phyloP scores from a whole-genome alignment of 257 asterid genomes.

The Fraxinus americana region DNA sequence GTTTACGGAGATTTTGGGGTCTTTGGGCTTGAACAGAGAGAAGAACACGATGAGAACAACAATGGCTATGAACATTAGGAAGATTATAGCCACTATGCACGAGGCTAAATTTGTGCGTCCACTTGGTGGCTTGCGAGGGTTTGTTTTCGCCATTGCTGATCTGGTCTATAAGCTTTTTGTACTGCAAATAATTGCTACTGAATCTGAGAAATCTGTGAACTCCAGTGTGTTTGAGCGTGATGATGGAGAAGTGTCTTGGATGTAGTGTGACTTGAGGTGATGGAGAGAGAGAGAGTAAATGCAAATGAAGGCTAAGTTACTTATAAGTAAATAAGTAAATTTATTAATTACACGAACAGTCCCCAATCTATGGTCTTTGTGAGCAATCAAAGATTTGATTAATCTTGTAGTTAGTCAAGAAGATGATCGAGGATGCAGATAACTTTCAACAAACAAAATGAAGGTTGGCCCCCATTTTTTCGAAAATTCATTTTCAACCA shows the following conservation, averaged over 20 bases:
- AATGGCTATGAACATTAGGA: conserved; percentile 60
- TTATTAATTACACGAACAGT: no score
- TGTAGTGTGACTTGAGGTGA: neutral
- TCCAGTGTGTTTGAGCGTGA: neutral
- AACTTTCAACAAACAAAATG: no score
- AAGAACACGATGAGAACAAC: conserved; percentile 59
- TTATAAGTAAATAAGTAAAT: no score
- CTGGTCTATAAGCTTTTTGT: neutral
- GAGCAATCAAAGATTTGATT: neutral
- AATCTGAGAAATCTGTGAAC: neutral
- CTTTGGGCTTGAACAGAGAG: conserved; percentile 73
- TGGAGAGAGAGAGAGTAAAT: neutral
- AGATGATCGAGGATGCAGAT: no score
- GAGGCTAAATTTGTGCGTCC: conserved; percentile 87
- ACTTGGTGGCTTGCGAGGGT: conserved; percentile 44
- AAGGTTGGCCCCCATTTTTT: no score
- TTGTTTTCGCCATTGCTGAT: conserved; percentile 53
- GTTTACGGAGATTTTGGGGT: conserved; percentile 65
- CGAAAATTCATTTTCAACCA: no score
- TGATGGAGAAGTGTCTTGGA: neutral
- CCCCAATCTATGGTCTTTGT: neutral
- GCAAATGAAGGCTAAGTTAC: no score
- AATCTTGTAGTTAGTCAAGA: no score
- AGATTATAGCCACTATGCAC: conserved; percentile 70
- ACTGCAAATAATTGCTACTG: neutral